phyloP scores from a whole-genome alignment of 345 rosid genomes.

The Boechera divaricarpa region DNA sequence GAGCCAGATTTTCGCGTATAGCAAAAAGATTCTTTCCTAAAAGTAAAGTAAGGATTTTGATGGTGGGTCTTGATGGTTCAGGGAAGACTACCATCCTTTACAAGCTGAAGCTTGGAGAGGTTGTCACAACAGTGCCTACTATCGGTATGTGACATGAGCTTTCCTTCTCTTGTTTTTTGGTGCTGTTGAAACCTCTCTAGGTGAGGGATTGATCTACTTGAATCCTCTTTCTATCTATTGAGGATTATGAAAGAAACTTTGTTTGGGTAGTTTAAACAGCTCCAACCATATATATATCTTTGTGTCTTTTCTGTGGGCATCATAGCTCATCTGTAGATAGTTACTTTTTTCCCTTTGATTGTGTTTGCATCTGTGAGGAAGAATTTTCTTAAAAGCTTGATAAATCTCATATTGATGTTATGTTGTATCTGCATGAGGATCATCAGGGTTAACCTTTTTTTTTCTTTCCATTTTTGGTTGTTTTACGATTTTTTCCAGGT shows the following conservation, averaged over 20 bases:
- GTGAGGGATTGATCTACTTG: not conserved
- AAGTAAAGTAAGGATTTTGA: slow-evolving; percentile 52
- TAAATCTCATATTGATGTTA: not conserved
- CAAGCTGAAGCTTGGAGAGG: slow-evolving; percentile 72
- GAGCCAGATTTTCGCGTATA: slow-evolving; percentile 51
- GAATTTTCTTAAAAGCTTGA: not conserved
- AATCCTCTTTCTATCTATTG: too few species aligned
- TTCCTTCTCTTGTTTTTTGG: not conserved
- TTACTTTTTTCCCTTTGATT: not conserved
- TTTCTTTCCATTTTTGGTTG: not conserved
- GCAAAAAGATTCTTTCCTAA: slow-evolving; percentile 53
- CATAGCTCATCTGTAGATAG: slow-evolving; percentile 1
- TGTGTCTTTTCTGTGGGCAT: not conserved
- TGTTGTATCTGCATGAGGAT: not conserved
- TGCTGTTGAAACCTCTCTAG: not conserved
- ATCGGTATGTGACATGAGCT: slow-evolving; percentile 50
- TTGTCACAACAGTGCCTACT: slow-evolving; percentile 63
- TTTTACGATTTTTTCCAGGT: slow-evolving; percentile 46
- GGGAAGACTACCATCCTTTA: slow-evolving; percentile 77
- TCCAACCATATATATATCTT: not conserved
- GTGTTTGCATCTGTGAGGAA: not conserved
- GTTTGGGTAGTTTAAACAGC: not conserved
- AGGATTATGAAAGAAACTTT: not conserved
- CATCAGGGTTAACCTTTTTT: slow-evolving; percentile 1
- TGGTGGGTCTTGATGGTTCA: slow-evolving; percentile 79